These are phyloP conservation scores for Aspergillus arachidicola DNA, from an alignment of 2,329 filamentous ascomycete genomes.

Conservation along the genomic window DNA sequence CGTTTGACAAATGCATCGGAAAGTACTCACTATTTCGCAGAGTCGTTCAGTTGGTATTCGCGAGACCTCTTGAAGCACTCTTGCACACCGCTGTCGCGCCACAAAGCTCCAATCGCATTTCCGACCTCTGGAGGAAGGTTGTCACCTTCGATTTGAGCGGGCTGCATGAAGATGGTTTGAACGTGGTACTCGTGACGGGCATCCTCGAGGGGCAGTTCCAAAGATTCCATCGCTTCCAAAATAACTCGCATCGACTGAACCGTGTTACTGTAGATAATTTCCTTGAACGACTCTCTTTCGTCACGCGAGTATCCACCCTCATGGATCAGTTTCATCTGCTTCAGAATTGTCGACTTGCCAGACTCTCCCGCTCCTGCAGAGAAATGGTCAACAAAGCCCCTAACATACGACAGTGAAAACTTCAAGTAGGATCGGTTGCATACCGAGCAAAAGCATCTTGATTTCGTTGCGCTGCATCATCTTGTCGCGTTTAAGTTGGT, in stretches of 20 bases:
- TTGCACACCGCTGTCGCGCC: conserved; percentile 91
- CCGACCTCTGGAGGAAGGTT: conserved; percentile 92
- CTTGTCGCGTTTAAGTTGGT: conserved; percentile 97
- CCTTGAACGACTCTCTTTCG: conserved; percentile 70
- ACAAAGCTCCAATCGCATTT: conserved; percentile 86
- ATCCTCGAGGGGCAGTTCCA: conserved; percentile 82
- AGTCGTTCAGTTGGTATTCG: conserved; percentile 96
- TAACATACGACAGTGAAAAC: background rate
- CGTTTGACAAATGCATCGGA: background rate
- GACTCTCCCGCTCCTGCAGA: conserved; percentile 89
- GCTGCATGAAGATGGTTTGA: conserved; percentile 98
- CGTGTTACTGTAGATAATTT: conserved; percentile 73
- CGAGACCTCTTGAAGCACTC: conserved; percentile 93
- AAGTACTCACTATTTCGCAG: conserved; percentile 84
- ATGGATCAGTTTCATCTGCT: conserved; percentile 99
- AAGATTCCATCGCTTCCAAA: conserved; percentile 68
- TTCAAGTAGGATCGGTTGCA: conserved; percentile 33
- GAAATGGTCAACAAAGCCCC: conserved; percentile 18
- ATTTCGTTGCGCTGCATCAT: conserved; percentile 99
- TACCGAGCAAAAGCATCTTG: conserved; percentile 99
- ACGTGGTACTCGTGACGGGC: conserved; percentile 95
- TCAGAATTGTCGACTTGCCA: conserved; percentile 90
- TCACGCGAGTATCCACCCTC: conserved; percentile 98
- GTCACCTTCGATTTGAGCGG: conserved; percentile 93
- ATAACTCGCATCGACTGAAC: conserved; percentile 72